These are phyloP conservation scores for Aspergillus viridinutans DNA, from an alignment of 2,329 filamentous ascomycete species.

Conservation along the genomic window DNA sequence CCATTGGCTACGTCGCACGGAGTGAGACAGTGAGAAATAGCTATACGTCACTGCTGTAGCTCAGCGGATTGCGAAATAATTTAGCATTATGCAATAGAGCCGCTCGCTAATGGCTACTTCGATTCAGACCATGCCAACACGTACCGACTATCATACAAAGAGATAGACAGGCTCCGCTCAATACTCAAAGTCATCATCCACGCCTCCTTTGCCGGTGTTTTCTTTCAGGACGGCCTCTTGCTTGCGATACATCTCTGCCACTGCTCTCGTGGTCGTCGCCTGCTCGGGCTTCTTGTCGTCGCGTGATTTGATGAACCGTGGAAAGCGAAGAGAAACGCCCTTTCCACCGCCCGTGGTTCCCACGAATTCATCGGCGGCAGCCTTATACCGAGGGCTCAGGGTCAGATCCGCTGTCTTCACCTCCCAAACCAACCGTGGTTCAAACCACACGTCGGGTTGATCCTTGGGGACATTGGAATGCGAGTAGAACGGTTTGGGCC, in stretches of 20 bases:
- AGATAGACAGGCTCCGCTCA: slow-evolving; percentile 35
- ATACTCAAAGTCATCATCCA: slow-evolving; percentile 98
- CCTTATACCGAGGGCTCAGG: slow-evolving; percentile 86
- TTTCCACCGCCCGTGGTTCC: slow-evolving; percentile 64
- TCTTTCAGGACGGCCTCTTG: slow-evolving; percentile 87
- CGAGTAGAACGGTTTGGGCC: slow-evolving; percentile 88
- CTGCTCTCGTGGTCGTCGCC: slow-evolving; percentile 76
- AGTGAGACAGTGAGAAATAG: neutral
- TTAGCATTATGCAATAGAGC: neutral
- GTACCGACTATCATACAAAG: neutral
- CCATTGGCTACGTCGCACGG: too few species aligned
- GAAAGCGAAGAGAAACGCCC: slow-evolving; percentile 86
- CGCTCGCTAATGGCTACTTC: neutral
- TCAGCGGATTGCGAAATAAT: neutral
- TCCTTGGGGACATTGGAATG: slow-evolving; percentile 82
- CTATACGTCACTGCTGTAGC: neutral
- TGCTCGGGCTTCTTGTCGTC: slow-evolving; percentile 96
- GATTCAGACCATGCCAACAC: neutral
- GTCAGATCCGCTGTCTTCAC: slow-evolving; percentile 96
- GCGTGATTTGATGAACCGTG: slow-evolving; percentile 82
- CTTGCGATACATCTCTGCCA: slow-evolving; percentile 95
- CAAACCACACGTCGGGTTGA: slow-evolving; percentile 98
- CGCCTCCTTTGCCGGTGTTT: slow-evolving; percentile 78
- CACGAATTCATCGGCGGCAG: slow-evolving; percentile 77
- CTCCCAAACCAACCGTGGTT: slow-evolving; percentile 92